These are phyloP conservation scores for Xylaria multiplex DNA, from an alignment of 2,329 filamentous ascomycete genomes.

Conservation along the genomic window DNA sequence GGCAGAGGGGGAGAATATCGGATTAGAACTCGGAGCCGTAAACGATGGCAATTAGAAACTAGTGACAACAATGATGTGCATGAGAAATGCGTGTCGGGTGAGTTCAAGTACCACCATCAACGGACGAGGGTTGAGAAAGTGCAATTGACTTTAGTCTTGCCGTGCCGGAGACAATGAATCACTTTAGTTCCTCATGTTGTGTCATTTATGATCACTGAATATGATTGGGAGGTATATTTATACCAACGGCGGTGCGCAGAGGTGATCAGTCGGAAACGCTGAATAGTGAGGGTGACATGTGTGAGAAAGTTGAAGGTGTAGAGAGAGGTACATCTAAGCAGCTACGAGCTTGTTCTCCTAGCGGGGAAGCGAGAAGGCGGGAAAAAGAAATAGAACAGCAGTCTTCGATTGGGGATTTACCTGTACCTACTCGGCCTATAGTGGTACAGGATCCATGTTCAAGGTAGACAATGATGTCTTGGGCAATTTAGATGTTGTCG, in stretches of 20 bases:
- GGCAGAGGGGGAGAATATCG: neutral
- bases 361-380: neutral
- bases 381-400: neutral
- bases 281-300: neutral
- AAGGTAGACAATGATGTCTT: neutral
- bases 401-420: neutral
- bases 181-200: neutral
- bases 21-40: neutral
- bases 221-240: neutral
- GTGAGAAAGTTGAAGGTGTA: neutral
- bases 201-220: neutral
- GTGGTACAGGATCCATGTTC: conserved; percentile 3
- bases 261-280: neutral
- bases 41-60: neutral
- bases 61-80: neutral
- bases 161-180: neutral
- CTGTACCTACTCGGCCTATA: neutral
- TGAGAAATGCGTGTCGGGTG: neutral
- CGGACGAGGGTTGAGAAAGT: neutral
- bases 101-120: conserved; percentile 6
- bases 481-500: neutral
- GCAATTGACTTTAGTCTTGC: neutral
- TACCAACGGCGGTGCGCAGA: conserved; percentile 2
- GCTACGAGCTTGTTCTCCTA: neutral
- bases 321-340: no score